Evolutionary conservation across 164 flowering plant genomes (phyloP), one percentile per base, ranked within the genome.

Genomic region (Magnolia changhungtana): DNA sequence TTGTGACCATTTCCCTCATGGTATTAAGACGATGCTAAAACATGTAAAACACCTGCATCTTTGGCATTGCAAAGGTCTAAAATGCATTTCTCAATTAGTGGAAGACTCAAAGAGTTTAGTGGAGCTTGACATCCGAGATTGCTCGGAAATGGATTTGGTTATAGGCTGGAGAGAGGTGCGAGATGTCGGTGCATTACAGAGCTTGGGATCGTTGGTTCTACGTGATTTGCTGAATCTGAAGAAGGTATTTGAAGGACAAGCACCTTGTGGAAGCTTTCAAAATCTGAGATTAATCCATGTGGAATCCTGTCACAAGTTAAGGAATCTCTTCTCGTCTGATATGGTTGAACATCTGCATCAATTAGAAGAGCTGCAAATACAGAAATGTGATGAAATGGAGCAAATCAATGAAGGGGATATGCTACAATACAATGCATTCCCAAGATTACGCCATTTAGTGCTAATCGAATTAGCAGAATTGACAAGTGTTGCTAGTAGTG

Each of bases 321-420:
- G 7, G 71, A 68, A 49, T 29, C 71, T 68, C 20, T 68, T 68
- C 49, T 29, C 71, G 20, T 68, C 51, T 29, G n/a, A 68, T 16
- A 29, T 68, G 71, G 71, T 68, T 29, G 21, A 31, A 68, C 49
- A 68, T 29, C 50, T 37, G 27, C 16, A 31, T 37, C 49, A 68
- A 9, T 68, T 68, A 31, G 71, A 68, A 49, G 71, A 20, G 8
- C 71, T 68, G 5, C 14, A 37, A 14, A 7, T 68, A 29, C 6
- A n/a, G 49, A 20, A 68, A 27, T 68, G 71, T 29, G 71, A 68
- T 68, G 19, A 68, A 68, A 20, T 68, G 71, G 50, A 68, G 50
- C 50, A 68, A 49, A 29, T 68, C 18, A 27, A 27, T 6, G 50
- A 31, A 5, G 71, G 71, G 7, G 50, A 31, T 68, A n/a, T 14